These are phyloP conservation scores for Rhodocollybia butyracea DNA, from an alignment of 768 basidiomycete species.

Conservation along the genomic window DNA sequence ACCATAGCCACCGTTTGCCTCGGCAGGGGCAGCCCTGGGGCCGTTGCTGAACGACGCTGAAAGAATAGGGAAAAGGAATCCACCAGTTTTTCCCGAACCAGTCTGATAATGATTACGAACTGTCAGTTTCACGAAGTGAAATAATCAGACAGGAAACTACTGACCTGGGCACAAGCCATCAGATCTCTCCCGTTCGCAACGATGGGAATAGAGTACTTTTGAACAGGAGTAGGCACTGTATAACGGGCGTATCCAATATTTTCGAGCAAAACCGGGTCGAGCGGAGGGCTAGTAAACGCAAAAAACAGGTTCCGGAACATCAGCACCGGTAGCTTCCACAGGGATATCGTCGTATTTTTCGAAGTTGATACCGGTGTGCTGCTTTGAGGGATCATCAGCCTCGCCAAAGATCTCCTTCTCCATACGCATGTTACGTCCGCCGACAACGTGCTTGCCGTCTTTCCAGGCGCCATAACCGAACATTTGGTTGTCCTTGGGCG, in stretches of 20 bases:
- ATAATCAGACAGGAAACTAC: slow-evolving; percentile 16
- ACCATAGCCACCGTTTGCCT: too few relatives aligned
- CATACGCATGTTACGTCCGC: slow-evolving; percentile 77
- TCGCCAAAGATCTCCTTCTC: slow-evolving; percentile 98
- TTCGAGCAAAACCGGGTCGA: slow-evolving; percentile 91
- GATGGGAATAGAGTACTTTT: slow-evolving; percentile 99
- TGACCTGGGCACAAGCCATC: slow-evolving; percentile 92
- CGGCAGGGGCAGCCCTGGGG: slow-evolving; percentile 67
- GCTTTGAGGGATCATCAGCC: slow-evolving; percentile 75
- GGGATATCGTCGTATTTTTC: slow-evolving; percentile 99
- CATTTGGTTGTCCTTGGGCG: slow-evolving; percentile 36
- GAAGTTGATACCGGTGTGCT: slow-evolving; percentile 98
- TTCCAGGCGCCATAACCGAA: slow-evolving; percentile 79
- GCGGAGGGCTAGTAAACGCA: slow-evolving; percentile 84
- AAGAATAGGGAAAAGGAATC: slow-evolving; percentile 98
- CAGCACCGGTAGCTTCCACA: slow-evolving; percentile 95
- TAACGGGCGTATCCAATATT: slow-evolving; percentile 94
- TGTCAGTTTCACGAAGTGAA: slow-evolving; percentile 11
- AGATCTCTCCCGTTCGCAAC: slow-evolving; percentile 86
- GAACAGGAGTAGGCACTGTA: slow-evolving; percentile 94
- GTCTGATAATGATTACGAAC: slow-evolving; percentile 55
- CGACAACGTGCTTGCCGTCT: slow-evolving; percentile 85
- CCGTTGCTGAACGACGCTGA: slow-evolving; percentile 87
- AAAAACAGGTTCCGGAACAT: slow-evolving; percentile 92
- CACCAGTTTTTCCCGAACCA: slow-evolving; percentile 98